These are phyloP conservation scores for Adansonia gregorii DNA, from an alignment of 441 rosid species.

Conservation along the genomic window DNA sequence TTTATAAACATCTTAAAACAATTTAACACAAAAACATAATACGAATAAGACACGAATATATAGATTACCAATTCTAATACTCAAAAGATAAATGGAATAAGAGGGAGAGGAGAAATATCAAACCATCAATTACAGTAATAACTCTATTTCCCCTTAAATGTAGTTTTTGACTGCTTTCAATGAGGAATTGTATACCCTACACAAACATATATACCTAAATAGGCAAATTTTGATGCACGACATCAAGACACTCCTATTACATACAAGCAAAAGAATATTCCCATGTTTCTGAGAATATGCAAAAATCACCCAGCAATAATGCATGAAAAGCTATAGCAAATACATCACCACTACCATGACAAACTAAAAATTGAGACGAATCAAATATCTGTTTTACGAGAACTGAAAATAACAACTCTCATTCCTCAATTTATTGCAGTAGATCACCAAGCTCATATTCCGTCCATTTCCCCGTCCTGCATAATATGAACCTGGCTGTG, in stretches of 20 bases:
- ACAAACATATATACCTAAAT: constrained; percentile 8
- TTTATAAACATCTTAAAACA: too few relatives aligned
- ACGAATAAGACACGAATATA: neutral
- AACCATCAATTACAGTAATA: constrained; percentile 2
- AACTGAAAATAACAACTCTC: constrained; percentile 22
- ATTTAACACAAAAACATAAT: too few relatives aligned
- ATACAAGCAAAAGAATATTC: constrained; percentile 19
- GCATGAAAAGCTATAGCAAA: constrained; percentile 18
- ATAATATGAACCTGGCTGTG: constrained; percentile 19
- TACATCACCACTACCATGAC: constrained; percentile 15
- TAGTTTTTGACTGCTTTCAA: constrained; percentile 1
- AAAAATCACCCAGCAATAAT: constrained; percentile 31
- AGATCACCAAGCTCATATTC: constrained; percentile 28
- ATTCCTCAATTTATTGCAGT: constrained; percentile 29
- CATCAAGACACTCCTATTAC: neutral
- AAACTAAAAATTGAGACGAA: constrained; percentile 22
- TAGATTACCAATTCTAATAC: neutral
- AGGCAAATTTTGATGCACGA: neutral
- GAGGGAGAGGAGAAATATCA: neutral
- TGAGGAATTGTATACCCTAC: neutral
- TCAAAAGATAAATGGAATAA: neutral
- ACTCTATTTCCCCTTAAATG: constrained; percentile 9
- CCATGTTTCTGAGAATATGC: constrained; percentile 28
- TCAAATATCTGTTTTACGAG: constrained; percentile 18
- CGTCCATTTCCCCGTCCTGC: constrained; percentile 16